Percentiles rank a stretch among this genome's conserved stretches.
Evolutionary conservation across 176 grass and related monocot species (phyloP).

Genomic region (Aegilops longissima): DNA sequence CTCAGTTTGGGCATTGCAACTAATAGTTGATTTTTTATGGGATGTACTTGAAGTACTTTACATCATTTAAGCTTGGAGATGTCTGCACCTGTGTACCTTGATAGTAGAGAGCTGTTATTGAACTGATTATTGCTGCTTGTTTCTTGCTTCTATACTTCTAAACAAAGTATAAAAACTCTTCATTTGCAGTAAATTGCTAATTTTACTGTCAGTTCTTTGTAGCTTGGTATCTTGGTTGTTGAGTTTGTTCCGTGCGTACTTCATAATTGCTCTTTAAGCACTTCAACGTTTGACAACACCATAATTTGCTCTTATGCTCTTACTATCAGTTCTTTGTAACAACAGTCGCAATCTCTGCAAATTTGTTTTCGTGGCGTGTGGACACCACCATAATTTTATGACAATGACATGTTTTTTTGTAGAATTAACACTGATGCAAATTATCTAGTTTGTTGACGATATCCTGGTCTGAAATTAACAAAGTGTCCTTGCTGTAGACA

Average conservation of each 20-base stretch:
- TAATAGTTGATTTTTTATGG: background rate
- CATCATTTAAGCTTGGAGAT: background rate
- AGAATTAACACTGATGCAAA: constrained; percentile 6
- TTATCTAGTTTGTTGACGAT: constrained; percentile 16
- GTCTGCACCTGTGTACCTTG: background rate
- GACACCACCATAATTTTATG: background rate
- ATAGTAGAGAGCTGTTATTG: background rate
- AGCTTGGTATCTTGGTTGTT: constrained; percentile 6
- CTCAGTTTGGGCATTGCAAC: constrained; percentile 6
- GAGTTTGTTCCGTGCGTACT: background rate
- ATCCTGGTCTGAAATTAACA: constrained; percentile 17
- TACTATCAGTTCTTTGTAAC: too few relatives aligned
- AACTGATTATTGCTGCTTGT: background rate
- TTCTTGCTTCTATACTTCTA: background rate
- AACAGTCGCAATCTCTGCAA: background rate
- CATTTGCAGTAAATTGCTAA: constrained; percentile 14
- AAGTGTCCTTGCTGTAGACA: constrained; percentile 6
- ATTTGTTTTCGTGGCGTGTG: background rate
- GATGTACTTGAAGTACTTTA: background rate
- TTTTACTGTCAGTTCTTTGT: background rate
- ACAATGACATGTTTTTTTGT: background rate
- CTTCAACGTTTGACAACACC: background rate
- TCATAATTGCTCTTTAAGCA: background rate
- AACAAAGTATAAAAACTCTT: background rate
- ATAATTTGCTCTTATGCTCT: background rate